Percentiles rank a stretch among this genome's conserved stretches.
Evolutionary conservation across 805 yeast species (phyloP).

Genomic region (Kodamaea jinghongensis): DNA sequence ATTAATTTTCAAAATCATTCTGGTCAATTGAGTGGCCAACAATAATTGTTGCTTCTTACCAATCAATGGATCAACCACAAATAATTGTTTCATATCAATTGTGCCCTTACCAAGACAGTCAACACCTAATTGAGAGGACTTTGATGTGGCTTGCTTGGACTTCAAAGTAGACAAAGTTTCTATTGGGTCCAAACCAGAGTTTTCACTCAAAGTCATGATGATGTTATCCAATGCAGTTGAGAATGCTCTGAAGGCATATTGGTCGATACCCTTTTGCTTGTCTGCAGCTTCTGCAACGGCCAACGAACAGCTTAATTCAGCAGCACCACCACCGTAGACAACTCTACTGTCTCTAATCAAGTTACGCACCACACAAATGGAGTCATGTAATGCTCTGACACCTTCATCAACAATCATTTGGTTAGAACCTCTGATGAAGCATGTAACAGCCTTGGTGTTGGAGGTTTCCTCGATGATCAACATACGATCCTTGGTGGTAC

Average conservation of each 20-base stretch:
- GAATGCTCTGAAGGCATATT: constrained; percentile 96
- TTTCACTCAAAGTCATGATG: constrained; percentile 94
- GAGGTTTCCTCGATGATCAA: constrained; percentile 88
- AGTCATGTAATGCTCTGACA: constrained; percentile 92
- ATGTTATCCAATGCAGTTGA: constrained; percentile 86
- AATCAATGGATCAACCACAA: constrained; percentile 94
- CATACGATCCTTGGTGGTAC: constrained; percentile 96
- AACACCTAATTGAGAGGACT: constrained; percentile 74
- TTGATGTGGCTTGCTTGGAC: constrained; percentile 77
- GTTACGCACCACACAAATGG: constrained; percentile 96
- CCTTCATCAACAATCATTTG: constrained; percentile 98
- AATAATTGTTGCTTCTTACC: constrained; percentile 96
- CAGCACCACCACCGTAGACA: constrained; percentile 99
- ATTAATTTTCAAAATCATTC: constrained; percentile 96
- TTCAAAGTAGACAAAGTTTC: constrained; percentile 83
- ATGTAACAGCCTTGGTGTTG: constrained; percentile 84
- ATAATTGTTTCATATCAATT: constrained; percentile 89
- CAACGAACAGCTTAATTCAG: constrained; percentile 90
- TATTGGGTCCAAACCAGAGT: constrained; percentile 93
- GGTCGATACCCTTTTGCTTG: constrained; percentile 90
- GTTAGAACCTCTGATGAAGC: constrained; percentile 92
- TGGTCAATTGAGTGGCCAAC: constrained; percentile 93
- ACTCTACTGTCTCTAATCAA: constrained; percentile 87
- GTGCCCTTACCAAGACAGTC: constrained; percentile 89
- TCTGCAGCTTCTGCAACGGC: constrained; percentile 92